phyloP scores from a whole-genome alignment of 1,284 basidiomycete genomes.

The Malassezia sp. region DNA sequence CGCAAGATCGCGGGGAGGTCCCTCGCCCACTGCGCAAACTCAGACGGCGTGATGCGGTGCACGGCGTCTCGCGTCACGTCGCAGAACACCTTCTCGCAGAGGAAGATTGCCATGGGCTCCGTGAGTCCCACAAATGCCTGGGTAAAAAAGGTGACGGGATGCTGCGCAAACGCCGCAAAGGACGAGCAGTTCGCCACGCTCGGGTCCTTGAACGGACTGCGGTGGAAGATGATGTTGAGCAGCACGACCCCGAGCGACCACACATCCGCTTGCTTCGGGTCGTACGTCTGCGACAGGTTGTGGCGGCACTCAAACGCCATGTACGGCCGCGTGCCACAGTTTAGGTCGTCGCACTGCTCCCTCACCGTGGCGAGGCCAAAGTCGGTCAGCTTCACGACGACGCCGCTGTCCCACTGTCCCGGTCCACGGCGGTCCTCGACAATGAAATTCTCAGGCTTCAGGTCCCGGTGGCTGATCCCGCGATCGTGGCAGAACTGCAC shows the following conservation, averaged over 20 bases:
- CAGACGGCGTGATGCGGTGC: slow-evolving; percentile 4
- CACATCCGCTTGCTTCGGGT: slow-evolving; percentile 85
- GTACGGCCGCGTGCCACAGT: slow-evolving; percentile 95
- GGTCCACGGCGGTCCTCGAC: slow-evolving; percentile 39
- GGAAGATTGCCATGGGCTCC: slow-evolving; percentile 67
- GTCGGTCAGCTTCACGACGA: slow-evolving; percentile 80
- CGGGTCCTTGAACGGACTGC: slow-evolving; percentile 95
- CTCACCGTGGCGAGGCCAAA: slow-evolving; percentile 91
- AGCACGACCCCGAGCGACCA: slow-evolving; percentile 98
- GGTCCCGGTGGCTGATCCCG: slow-evolving; percentile 87
- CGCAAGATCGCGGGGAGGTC: slow-evolving; percentile 3
- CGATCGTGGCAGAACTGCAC: slow-evolving; percentile 89
- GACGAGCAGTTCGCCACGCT: slow-evolving; percentile 59
- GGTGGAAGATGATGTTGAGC: slow-evolving; percentile 97
- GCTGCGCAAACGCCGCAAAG: slow-evolving; percentile 68
- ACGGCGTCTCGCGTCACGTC: slow-evolving; percentile 51
- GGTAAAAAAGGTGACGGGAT: slow-evolving; percentile 75
- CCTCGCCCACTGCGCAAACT: slow-evolving; percentile 7
- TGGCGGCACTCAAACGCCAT: slow-evolving; percentile 99
- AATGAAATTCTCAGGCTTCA: slow-evolving; percentile 65
- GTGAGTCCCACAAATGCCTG: slow-evolving; percentile 87
- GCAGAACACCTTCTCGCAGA: slow-evolving; percentile 75
- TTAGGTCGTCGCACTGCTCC: slow-evolving; percentile 79
- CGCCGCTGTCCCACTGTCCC: slow-evolving; percentile 32
- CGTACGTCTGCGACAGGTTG: slow-evolving; percentile 83